Percentiles rank a stretch among this genome's conserved stretches.
Conservation (phyloP, 176 grass and related monocot genomes). For the Sorghum bicolor region DNA sequence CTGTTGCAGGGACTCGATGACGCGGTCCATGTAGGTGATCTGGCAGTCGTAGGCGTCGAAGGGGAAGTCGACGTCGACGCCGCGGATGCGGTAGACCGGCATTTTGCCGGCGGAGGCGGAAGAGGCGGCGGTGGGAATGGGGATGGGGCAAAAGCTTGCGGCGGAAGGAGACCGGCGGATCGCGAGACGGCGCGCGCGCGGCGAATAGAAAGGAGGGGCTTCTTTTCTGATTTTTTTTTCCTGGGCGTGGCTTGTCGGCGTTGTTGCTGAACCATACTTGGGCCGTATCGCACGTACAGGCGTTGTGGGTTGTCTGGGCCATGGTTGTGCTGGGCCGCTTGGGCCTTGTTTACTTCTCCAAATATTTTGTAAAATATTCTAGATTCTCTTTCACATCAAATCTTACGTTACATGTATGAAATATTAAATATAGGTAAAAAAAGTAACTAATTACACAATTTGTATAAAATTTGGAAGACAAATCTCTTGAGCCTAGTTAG, state of each 20-base stretch:
- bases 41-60: constrained; percentile 89
- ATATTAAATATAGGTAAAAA: too few relatives aligned
- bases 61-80: constrained; percentile 86
- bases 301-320: too few relatives aligned
- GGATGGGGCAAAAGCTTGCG: background rate
- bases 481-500: too few relatives aligned
- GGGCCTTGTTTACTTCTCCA: too few relatives aligned
- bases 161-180: constrained; percentile 3
- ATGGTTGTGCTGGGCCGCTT: background rate
- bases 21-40: constrained; percentile 89
- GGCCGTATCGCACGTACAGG: background rate
- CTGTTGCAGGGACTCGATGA: constrained; percentile 86
- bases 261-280: background rate
- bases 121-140: background rate
- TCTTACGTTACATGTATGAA: too few relatives aligned
- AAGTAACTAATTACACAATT: too few relatives aligned
- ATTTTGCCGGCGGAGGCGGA: constrained; percentile 39
- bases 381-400: too few relatives aligned
- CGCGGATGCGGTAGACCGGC: constrained; percentile 85
- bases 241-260: background rate
- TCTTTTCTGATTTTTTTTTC: background rate
- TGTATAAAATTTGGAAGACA: too few relatives aligned
- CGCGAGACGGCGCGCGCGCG: background rate
- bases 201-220: background rate
- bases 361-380: too few relatives aligned